A percentile compares a stretch with the other conserved stretches of the same genome.
These are phyloP conservation scores for Ogataea trehalophila DNA, from an alignment of 805 yeast species.

Conservation along the genomic window DNA sequence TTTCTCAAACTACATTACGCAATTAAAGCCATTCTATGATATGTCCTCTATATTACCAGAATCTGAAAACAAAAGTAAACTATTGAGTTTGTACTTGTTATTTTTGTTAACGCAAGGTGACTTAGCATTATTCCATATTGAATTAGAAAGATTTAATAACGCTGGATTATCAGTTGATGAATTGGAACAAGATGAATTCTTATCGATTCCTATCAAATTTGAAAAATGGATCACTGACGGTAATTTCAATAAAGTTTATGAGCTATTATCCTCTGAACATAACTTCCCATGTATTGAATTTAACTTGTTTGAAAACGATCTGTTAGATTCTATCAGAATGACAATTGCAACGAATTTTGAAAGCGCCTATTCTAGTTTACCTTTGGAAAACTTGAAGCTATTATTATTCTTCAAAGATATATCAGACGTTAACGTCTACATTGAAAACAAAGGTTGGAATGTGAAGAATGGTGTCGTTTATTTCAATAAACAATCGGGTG, in stretches of 20 bases:
- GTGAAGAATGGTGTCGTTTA: conserved; percentile 47
- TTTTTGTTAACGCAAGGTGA: conserved; percentile 77
- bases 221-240: conserved; percentile 97
- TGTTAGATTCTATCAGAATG: conserved; percentile 72
- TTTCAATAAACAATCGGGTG: conserved; percentile 32
- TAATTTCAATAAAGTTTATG: conserved; percentile 88
- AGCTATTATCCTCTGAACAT: conserved; percentile 46
- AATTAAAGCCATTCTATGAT: conserved; percentile 73
- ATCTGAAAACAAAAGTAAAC: conserved; percentile 62
- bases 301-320: conserved; percentile 67
- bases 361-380: conserved; percentile 68
- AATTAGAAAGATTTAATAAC: conserved; percentile 67
- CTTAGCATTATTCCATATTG: conserved; percentile 85
- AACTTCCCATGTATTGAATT: conserved; percentile 70
- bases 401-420: conserved; percentile 59
- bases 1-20: conserved; percentile 70
- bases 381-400: conserved; percentile 77
- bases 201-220: conserved; percentile 80
- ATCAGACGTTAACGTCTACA: conserved; percentile 51
- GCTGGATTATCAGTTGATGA: conserved; percentile 36
- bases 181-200: conserved; percentile 62
- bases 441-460: conserved; percentile 54
- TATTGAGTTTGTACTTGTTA: conserved; percentile 71
- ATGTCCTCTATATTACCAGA: conserved; percentile 22
- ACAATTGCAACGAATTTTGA: conserved; percentile 86